Percentiles rank a stretch among this genome's conserved stretches.
Evolutionary conservation across 768 basidiomycete species (phyloP).

Genomic region (Phylloporus sp.): DNA sequence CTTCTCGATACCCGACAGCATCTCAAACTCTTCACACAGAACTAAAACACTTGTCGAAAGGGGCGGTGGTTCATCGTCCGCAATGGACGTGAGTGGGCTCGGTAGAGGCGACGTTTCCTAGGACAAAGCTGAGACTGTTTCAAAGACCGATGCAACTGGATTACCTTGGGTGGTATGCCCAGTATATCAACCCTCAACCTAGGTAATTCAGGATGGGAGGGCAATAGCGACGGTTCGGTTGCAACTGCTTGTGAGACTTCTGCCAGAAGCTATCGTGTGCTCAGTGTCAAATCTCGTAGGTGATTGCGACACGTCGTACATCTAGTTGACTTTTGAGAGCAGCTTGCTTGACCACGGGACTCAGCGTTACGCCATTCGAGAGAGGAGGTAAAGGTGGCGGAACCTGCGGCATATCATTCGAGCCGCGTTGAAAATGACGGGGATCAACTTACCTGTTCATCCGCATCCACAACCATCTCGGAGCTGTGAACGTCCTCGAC

Average conservation of each 20-base stretch:
- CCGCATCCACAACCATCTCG: slow-evolving; percentile 15
- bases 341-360: slow-evolving; percentile 11
- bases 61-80: slow-evolving; percentile 5
- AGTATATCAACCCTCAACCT: slow-evolving; percentile 12
- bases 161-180: slow-evolving; percentile 11
- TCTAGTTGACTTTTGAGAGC: slow-evolving; percentile 24
- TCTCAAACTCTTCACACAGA: slow-evolving; percentile 42
- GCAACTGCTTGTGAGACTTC: slow-evolving; percentile 29
- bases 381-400: background rate
- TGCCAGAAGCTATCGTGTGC: slow-evolving; percentile 21
- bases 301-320: slow-evolving; percentile 19
- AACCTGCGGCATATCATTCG: slow-evolving; percentile 8
- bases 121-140: background rate
- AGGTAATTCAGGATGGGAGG: slow-evolving; percentile 22
- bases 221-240: slow-evolving; percentile 24
- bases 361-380: slow-evolving; percentile 1
- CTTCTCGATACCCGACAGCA: slow-evolving; percentile 43
- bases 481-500: slow-evolving; percentile 1
- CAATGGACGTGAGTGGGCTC: slow-evolving; percentile 19
- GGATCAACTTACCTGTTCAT: slow-evolving; percentile 20
- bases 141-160: background rate
- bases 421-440: background rate
- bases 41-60: slow-evolving; percentile 14
- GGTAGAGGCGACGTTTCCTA: slow-evolving; percentile 19
- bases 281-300: slow-evolving; percentile 16